These are phyloP conservation scores for Phytophthora pinifolia DNA, from an alignment of 352 stramenopile species.

Conservation along the genomic window DNA sequence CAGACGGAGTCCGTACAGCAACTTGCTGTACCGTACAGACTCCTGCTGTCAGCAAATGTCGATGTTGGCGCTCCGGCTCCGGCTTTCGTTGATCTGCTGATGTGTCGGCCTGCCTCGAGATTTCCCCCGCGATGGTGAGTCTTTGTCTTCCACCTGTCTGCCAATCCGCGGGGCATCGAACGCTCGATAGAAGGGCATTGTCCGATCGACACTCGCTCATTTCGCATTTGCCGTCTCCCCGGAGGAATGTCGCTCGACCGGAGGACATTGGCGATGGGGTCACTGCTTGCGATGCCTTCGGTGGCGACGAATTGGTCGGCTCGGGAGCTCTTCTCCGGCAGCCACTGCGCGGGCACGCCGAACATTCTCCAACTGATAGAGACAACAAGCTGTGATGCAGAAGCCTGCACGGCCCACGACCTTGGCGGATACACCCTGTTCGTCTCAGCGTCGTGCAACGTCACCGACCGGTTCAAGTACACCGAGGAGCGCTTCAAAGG, in stretches of 20 bases:
- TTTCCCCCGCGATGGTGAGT: slow-evolving; percentile 24
- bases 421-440: slow-evolving; percentile 29
- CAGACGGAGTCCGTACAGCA: no score
- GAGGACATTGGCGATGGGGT: slow-evolving; percentile 6
- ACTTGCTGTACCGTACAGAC: no score
- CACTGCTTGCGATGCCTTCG: slow-evolving; percentile 11
- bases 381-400: slow-evolving; percentile 12
- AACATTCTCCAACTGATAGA: slow-evolving; percentile 29
- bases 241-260: slow-evolving; percentile 15
- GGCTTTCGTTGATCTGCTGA: slow-evolving; percentile 15
- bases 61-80: slow-evolving; percentile 12
- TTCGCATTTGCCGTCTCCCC: slow-evolving; percentile 17
- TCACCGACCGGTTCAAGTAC: slow-evolving; percentile 33
- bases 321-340: slow-evolving; percentile 30
- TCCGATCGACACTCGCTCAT: slow-evolving; percentile 21
- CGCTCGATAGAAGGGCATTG: slow-evolving; percentile 7
- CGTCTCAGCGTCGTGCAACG: slow-evolving; percentile 23
- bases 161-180: slow-evolving; percentile 25
- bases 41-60: no score
- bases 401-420: slow-evolving; percentile 24
- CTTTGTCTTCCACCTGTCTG: slow-evolving; percentile 24
- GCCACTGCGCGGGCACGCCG: slow-evolving; percentile 32
- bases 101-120: slow-evolving; percentile 25
- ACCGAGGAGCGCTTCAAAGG: slow-evolving; percentile 22
- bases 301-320: slow-evolving; percentile 23